phyloP scores from a whole-genome alignment of 768 basidiomycete genomes.

The Leucosporidium yakuticum region DNA sequence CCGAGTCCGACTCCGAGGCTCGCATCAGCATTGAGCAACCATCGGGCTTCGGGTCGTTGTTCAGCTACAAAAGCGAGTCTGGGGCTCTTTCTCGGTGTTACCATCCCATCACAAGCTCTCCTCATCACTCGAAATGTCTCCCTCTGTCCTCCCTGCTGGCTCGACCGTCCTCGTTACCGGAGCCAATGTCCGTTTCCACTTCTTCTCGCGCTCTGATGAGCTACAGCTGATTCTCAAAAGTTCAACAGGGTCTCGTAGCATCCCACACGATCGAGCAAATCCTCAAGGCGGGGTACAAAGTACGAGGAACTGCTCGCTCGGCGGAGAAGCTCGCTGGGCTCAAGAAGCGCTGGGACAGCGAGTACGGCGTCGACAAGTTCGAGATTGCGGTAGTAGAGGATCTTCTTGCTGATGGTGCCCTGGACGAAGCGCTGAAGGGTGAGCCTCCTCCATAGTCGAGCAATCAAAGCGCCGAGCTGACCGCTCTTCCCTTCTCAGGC shows the following conservation, averaged over 20 bases:
- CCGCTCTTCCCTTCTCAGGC: too few relatives aligned
- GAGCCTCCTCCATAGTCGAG: neutral
- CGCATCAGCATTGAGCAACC: too few relatives aligned
- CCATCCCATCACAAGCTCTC: too few relatives aligned
- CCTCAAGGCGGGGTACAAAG: neutral
- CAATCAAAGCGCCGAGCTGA: too few relatives aligned
- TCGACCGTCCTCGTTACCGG: neutral
- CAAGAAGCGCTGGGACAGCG: neutral
- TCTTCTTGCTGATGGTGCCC: neutral
- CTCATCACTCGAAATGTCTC: too few relatives aligned
- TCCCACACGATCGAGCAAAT: neutral
- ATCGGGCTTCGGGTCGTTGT: too few relatives aligned
- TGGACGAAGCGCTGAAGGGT: neutral
- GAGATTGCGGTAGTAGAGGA: neutral
- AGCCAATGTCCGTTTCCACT: neutral
- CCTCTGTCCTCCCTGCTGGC: neutral
- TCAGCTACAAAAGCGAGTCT: too few relatives aligned
- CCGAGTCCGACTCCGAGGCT: too few relatives aligned
- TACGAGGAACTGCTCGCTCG: neutral
- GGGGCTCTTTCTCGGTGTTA: too few relatives aligned
- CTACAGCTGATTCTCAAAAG: neutral
- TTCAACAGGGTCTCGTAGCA: neutral
- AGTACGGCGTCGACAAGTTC: neutral
- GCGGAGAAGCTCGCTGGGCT: neutral
- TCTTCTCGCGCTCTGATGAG: neutral